Conservation (phyloP, 768 basidiomycete genomes). For the Artomyces pyxidatus region DNA sequence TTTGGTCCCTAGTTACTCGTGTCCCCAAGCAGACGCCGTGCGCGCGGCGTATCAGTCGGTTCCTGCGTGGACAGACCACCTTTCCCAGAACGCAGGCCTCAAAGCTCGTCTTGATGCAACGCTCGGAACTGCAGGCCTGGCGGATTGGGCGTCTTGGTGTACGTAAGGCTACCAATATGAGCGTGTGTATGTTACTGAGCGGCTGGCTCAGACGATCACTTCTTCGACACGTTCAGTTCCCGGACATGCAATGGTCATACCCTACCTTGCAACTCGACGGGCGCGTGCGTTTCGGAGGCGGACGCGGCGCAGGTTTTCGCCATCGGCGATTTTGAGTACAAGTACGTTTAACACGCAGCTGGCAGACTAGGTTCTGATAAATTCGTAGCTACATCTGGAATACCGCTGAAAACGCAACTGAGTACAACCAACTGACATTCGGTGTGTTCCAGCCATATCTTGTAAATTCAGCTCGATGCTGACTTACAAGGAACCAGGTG, state of each 20-base stretch:
- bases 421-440: slow-evolving; percentile 37
- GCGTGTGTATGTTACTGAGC: not conserved
- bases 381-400: slow-evolving; percentile 41
- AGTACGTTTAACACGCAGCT: slow-evolving; percentile 20
- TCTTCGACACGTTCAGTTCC: slow-evolving; percentile 44
- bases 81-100: slow-evolving; percentile 28
- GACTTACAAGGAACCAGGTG: slow-evolving; percentile 28
- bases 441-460: slow-evolving; percentile 19
- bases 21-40: slow-evolving; percentile 32
- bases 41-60: slow-evolving; percentile 35
- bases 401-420: slow-evolving; percentile 33
- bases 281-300: slow-evolving; percentile 32
- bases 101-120: slow-evolving; percentile 29
- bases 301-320: slow-evolving; percentile 29
- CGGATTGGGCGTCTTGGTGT: slow-evolving; percentile 43
- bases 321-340: slow-evolving; percentile 34
- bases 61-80: slow-evolving; percentile 39
- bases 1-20: slow-evolving; percentile 35
- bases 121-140: slow-evolving; percentile 32
- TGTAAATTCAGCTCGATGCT: not conserved
- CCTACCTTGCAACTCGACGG: slow-evolving; percentile 36
- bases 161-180: slow-evolving; percentile 7
- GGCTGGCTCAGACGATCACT: slow-evolving; percentile 34
- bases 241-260: slow-evolving; percentile 37
- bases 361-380: not conserved